Evolutionary conservation across 768 basidiomycete genomes (phyloP).

Genomic region (Boletus pseudo-olivaceus): DNA sequence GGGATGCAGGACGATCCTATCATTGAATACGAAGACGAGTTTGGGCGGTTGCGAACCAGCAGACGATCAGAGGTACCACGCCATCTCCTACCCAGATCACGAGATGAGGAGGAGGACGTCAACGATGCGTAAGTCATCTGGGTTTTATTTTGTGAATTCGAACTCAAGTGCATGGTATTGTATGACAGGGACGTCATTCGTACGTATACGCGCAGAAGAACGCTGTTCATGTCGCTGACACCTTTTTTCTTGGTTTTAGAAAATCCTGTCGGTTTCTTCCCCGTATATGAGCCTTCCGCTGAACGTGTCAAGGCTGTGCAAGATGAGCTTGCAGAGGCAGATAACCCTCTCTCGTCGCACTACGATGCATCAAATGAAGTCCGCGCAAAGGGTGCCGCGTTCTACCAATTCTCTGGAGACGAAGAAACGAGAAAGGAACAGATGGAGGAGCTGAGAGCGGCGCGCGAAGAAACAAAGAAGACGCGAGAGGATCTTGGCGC

Average conservation of each 20-base stretch:
- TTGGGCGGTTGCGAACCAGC: constrained; percentile 70
- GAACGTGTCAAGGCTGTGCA: constrained; percentile 76
- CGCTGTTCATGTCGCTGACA: not conserved
- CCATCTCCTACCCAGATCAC: constrained; percentile 46
- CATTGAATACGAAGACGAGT: constrained; percentile 85
- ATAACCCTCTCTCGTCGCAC: constrained; percentile 70
- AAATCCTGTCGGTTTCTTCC: constrained; percentile 83
- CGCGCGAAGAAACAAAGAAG: constrained; percentile 68
- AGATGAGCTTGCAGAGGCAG: constrained; percentile 60
- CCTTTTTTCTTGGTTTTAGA: constrained; percentile 39
- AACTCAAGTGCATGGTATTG: constrained; percentile 5
- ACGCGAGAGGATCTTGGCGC: constrained; percentile 59
- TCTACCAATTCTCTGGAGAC: constrained; percentile 88
- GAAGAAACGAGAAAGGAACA: constrained; percentile 73
- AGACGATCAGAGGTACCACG: constrained; percentile 76
- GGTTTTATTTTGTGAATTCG: not conserved
- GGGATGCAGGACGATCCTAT: constrained; percentile 63
- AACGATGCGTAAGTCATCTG: constrained; percentile 54
- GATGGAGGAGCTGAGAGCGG: constrained; percentile 75
- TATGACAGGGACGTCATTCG: constrained; percentile 56
- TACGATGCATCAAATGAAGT: constrained; percentile 83
- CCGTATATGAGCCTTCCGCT: constrained; percentile 79
- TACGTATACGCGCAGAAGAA: constrained; percentile 24
- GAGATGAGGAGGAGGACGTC: constrained; percentile 36
- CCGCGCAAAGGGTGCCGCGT: constrained; percentile 85